Evolutionary conservation across 1,284 basidiomycete genomes (phyloP), one percentile per base, ranked within the genome.

Genomic region (Apiotrichum akiyoshidainum): DNA sequence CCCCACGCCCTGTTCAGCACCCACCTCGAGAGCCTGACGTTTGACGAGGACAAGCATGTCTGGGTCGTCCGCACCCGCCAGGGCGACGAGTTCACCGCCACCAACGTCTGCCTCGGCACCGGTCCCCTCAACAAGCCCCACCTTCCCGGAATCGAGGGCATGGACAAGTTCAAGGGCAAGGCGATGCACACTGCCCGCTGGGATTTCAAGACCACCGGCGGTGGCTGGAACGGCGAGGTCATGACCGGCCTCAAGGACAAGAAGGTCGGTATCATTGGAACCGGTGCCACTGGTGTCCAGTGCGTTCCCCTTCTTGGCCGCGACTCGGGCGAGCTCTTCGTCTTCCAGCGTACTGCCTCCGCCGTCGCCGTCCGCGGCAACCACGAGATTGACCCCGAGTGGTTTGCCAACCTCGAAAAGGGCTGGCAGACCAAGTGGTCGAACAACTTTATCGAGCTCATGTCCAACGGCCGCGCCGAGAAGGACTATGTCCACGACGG

Each of bases 311-410:
- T 46, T 21, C 44, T 50, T n/a, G 61, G 54, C 9, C 34, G 48
- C 7, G 57, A 59, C 61, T 33, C 26, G 3, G 57, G 54, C 33
- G 46, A 51, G 21, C 55, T 63, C n/a, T 50, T 54, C 37, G 57
- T 63, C 13, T 63, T 63, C 57, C 61, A 63, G 57, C 61, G 61
- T 45, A 63, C 61, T 2, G 54, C 61, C 0, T 54, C 57, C 4
- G 57, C 57, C 2, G 57, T 59, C 11, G 57, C 51, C 9, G 40
- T 54, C 9, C 61, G 57, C 8, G 35, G 48, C 31, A 63, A 63
- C 61, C 61, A 63, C 46, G 26, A 33, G 4, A 63, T 63, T 35
- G 57, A 59, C 52, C 55, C 55, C 44, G 55, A 59, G 47, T 61
- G 56, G 60, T 58, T 61, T 22, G 46, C 21, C 16, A 22, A 40